Evolutionary conservation across 768 basidiomycete genomes (phyloP), one percentile per base, ranked within the genome.

Genomic region (Panaeolus cyanescens): DNA sequence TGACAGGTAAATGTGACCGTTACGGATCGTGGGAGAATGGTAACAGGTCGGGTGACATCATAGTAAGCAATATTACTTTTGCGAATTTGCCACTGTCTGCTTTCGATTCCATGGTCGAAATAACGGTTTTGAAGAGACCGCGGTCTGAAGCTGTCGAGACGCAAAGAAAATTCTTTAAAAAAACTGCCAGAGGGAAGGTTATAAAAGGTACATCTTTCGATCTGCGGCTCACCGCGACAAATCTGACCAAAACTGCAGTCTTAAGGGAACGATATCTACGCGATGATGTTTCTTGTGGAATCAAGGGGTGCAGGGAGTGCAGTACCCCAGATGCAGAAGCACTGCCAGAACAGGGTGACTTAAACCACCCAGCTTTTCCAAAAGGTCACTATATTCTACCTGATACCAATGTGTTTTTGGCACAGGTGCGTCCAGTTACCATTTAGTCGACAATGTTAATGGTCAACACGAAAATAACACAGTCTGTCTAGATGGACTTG

Each of bases 131-230:
- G 20, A 94, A 92, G 66, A 80, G 92, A 58, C 83, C 89, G 15
- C 79, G 80, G 40, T 80, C 85, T 4, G 93, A 94, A 70, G 90
- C 88, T 1, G 83, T 85, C 12, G 71, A 91, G 2, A 91, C 92
- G 0, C 93, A 93, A 67, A 88, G 91, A 62, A 96, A 94, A 72
- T 99, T 95, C 75, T 92, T 95, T 82, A 96, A 93, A 75, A 99
- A 99, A 77, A 98, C 97, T 0, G 91, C 92, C 0, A 79, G 86
- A 67, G 97, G 97, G 15, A 96, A 95, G 70, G 93, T 99, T 19
- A 86, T 96, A 69, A 97, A 96, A 80, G 91, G 96, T 94, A 54
- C 42, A 80, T 50, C 30, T 20, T n/a, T 31, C 15, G 3, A 32
- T 30, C 61, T 20, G 57, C n/a, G 32, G 6, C 10, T 22, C 19